These are phyloP conservation scores for Ruellia speciosa DNA, from an alignment of 305 asterid genomes.

Conservation along the genomic window DNA sequence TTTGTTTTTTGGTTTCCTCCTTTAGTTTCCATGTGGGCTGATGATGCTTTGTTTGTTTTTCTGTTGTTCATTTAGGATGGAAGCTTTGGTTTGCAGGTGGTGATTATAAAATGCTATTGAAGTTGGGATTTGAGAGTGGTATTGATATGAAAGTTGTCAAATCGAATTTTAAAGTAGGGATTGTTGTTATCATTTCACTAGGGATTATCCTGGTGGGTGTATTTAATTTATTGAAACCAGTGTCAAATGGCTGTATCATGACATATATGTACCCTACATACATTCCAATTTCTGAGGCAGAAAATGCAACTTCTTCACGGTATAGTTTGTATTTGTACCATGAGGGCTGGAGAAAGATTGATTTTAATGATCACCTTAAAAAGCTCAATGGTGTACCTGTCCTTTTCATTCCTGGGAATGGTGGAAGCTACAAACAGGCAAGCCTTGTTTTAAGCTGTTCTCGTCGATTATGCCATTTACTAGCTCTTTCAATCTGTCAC, in stretches of 20 bases:
- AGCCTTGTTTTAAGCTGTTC: slow-evolving; percentile 26
- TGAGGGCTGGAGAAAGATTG: slow-evolving; percentile 89
- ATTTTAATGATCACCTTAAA: slow-evolving; percentile 61
- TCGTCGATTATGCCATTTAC: not conserved
- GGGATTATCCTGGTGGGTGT: slow-evolving; percentile 58
- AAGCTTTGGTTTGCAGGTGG: slow-evolving; percentile 19
- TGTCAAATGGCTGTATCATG: slow-evolving; percentile 81
- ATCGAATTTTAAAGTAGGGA: slow-evolving; percentile 40
- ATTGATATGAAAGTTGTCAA: slow-evolving; percentile 32
- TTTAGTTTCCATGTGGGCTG: not conserved
- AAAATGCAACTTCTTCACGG: slow-evolving; percentile 46
- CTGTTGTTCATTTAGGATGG: slow-evolving; percentile 22
- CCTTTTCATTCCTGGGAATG: slow-evolving; percentile 93
- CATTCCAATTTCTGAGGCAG: slow-evolving; percentile 61
- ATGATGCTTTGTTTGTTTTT: slow-evolving; percentile 15
- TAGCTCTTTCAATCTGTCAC: slow-evolving; percentile 4
- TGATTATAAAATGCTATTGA: slow-evolving; percentile 24
- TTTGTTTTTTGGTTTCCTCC: not conserved
- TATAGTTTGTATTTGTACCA: slow-evolving; percentile 79
- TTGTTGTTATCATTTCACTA: slow-evolving; percentile 38
- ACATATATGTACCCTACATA: slow-evolving; percentile 96
- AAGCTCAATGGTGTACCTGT: slow-evolving; percentile 80
- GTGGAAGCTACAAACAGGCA: slow-evolving; percentile 99
- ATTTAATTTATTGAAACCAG: slow-evolving; percentile 54
- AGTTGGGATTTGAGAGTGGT: slow-evolving; percentile 21